Base-by-base conservation (phyloP, 2,329 filamentous ascomycete species). In the Pestalotiopsis sp. region DNA sequence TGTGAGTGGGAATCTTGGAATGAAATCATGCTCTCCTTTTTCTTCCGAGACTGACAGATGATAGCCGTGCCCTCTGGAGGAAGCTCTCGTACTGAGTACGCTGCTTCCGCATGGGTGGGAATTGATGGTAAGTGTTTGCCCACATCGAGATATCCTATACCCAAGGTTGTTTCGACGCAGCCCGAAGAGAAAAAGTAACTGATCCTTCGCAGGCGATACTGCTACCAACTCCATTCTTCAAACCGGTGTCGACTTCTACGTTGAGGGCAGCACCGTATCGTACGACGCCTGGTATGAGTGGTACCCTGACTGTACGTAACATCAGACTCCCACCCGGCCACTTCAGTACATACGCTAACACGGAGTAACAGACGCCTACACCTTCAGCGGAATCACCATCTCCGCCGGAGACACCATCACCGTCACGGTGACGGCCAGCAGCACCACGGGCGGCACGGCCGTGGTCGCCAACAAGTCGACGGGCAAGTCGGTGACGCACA, bases 201-300 rank as follows among this genome's bases (percentile, higher is more conserved):
- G 9, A 36, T 36, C 31, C 31, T 36, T 31, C 31, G 2, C 31
- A 36, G 31, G 31, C 17, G 86, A 89, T 72, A 87, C 86, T 4
- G 89, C 86, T 76, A 75, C 74, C 25, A 80, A 78, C 3, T 85
- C 86, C 6, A 88, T 89, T 67, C 78, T 90, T 3, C 87, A 89
- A 75, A 86, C 86, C 1, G 88, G 87, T 36, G 77, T 90, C 45
- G 87, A 89, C 76, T 87, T 87, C 75, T 84, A 83, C 66, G 77
- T 85, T 58, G 73, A 82, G 17, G 78, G 80, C 20, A 77, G 76
- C n/a, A 70, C 74, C 0, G 81, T 83, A 3, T 80, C 75, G 5
- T 90, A 84, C 73, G 84, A 86, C 68, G 85, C 87, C 23, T 90
- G 88, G 87, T 67, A 64, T 73, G 87, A 90, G 76, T 90, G 87